phyloP scores from a whole-genome alignment of 768 basidiomycete species.

The Auriscalpium orientale region DNA sequence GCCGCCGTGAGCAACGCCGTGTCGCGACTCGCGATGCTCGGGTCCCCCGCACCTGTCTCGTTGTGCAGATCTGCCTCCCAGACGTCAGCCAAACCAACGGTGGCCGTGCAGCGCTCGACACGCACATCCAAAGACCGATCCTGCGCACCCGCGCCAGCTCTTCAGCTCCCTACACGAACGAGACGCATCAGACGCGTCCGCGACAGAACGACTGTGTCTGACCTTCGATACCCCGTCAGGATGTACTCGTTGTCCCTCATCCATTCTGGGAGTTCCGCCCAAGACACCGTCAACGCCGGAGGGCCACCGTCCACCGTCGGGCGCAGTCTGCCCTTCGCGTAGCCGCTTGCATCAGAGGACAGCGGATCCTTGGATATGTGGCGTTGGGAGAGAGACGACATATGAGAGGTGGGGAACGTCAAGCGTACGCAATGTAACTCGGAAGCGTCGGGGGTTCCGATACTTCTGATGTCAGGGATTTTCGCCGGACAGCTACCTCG shows the following conservation, averaged over 20 bases:
- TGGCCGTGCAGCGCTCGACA: slow-evolving; percentile 2
- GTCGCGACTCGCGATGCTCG: slow-evolving; percentile 2
- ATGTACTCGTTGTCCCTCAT: slow-evolving; percentile 72
- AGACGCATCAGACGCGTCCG: slow-evolving; percentile 1
- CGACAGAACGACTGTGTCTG: slow-evolving; percentile 8
- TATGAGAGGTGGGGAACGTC: too few relatives aligned
- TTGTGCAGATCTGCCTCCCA: slow-evolving; percentile 59
- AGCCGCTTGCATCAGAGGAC: too few relatives aligned
- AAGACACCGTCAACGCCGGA: slow-evolving; percentile 30
- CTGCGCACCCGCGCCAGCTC: slow-evolving; percentile 53
- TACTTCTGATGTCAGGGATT: too few relatives aligned
- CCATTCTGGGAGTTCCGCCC: slow-evolving; percentile 60
- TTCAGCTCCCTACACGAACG: slow-evolving; percentile 41
- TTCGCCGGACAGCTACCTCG: too few relatives aligned
- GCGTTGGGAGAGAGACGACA: too few relatives aligned
- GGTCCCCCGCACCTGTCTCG: slow-evolving; percentile 50
- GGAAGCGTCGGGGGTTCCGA: too few relatives aligned
- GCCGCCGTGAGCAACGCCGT: slow-evolving; percentile 8
- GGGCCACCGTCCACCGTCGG: too few relatives aligned
- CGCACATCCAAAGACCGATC: slow-evolving; percentile 64
- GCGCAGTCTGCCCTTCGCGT: too few relatives aligned
- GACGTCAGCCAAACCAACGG: background rate
- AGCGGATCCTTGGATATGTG: too few relatives aligned
- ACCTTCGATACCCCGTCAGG: slow-evolving; percentile 63
- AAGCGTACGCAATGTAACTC: too few relatives aligned